phyloP scores from a whole-genome alignment of 441 rosid species.

The Gossypium aridum region DNA sequence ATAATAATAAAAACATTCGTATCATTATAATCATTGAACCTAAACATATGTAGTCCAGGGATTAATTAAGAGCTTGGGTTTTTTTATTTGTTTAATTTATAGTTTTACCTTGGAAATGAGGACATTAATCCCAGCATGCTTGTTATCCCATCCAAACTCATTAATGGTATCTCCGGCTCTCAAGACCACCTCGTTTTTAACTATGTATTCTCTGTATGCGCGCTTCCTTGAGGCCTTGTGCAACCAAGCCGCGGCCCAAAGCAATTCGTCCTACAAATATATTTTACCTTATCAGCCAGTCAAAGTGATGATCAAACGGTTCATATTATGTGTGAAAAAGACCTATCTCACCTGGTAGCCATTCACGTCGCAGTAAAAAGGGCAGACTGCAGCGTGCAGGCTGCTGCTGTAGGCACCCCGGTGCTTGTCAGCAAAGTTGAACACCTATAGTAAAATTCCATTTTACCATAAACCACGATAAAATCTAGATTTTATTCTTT shows the following conservation, averaged over 20 bases:
- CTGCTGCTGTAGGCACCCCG: slow-evolving; percentile 68
- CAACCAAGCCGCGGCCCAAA: slow-evolving; percentile 74
- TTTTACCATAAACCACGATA: slow-evolving; percentile 3
- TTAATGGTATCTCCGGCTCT: slow-evolving; percentile 68
- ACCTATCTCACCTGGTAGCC: slow-evolving; percentile 51
- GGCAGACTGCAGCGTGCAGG: slow-evolving; percentile 59
- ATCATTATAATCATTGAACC: neutral
- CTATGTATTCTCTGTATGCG: slow-evolving; percentile 54
- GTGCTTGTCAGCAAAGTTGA: slow-evolving; percentile 58
- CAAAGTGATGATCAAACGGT: slow-evolving; percentile 22
- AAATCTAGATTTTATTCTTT: neutral
- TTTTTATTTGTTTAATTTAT: neutral
- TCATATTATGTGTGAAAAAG: neutral
- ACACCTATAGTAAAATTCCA: slow-evolving; percentile 40
- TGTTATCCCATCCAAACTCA: slow-evolving; percentile 77
- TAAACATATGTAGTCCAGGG: neutral
- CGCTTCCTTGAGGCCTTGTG: slow-evolving; percentile 69
- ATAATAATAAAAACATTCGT: neutral
- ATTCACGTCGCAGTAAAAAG: slow-evolving; percentile 78
- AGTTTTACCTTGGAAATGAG: slow-evolving; percentile 57
- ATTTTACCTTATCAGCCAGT: neutral
- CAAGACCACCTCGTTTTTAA: slow-evolving; percentile 52
- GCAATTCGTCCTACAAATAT: slow-evolving; percentile 47
- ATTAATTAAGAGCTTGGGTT: neutral
- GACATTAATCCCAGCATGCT: slow-evolving; percentile 70